Evolutionary conservation across 805 yeast genomes (phyloP).

Genomic region (fission yeast (Schizosaccharomyces pombe)): DNA sequence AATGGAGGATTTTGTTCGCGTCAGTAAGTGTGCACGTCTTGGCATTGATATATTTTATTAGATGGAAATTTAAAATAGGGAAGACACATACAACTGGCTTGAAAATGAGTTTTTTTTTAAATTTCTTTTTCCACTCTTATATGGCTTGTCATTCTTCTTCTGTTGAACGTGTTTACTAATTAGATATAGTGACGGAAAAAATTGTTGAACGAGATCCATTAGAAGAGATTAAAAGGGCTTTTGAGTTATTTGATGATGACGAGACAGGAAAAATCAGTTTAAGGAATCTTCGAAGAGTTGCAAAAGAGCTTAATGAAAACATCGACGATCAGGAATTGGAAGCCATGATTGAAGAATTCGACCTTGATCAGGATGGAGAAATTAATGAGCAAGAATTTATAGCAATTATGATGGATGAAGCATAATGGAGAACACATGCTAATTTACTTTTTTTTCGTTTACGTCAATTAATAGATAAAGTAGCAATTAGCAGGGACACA

Average conservation of each 20-base stretch:
- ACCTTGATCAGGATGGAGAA: slow-evolving; percentile 86
- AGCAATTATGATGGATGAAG: slow-evolving; percentile 23
- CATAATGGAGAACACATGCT: not conserved
- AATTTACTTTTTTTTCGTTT: too few relatives aligned
- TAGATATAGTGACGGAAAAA: slow-evolving; percentile 38
- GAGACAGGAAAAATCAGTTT: slow-evolving; percentile 65
- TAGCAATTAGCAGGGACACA: too few relatives aligned
- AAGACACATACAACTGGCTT: not conserved
- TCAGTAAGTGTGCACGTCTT: not conserved
- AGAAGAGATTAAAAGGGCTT: slow-evolving; percentile 79
- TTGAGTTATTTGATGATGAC: slow-evolving; percentile 70
- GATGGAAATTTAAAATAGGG: not conserved
- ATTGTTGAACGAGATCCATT: slow-evolving; percentile 76
- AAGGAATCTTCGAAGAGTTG: slow-evolving; percentile 64
- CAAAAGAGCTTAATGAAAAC: slow-evolving; percentile 80
- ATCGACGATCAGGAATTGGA: slow-evolving; percentile 75
- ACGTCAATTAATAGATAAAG: too few relatives aligned
- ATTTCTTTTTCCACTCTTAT: too few relatives aligned
- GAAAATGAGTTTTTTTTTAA: too few relatives aligned
- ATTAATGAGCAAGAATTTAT: slow-evolving; percentile 79
- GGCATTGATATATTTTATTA: not conserved
- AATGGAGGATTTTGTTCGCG: slow-evolving; percentile 2
- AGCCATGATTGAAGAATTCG: slow-evolving; percentile 96
- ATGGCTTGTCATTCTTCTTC: too few relatives aligned
- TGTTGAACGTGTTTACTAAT: too few relatives aligned